Evolutionary conservation across 768 basidiomycete species (phyloP), one percentile per base, ranked within the genome.

Genomic region (Podaxis pistillaris): DNA sequence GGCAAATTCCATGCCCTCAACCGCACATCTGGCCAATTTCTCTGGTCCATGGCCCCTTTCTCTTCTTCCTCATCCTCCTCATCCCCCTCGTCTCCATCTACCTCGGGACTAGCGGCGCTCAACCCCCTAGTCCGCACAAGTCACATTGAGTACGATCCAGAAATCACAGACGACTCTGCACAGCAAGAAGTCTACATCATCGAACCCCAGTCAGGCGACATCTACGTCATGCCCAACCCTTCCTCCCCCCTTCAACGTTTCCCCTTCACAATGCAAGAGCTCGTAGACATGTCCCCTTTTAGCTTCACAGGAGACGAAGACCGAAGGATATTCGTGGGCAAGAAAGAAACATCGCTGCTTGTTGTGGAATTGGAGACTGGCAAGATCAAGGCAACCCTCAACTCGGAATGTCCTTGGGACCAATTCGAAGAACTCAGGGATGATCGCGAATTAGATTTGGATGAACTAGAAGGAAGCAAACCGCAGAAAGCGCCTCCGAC

Each of bases 1-100:
- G 96, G 96, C 26, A 93, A 88, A 62, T 88, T 99, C 37, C 96
- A 98, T 78, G 97, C 94, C 0, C 81, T 98, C 66, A 94, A 96
- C 70, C 81, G 96, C 64, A 88, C 89, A 0, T 89, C 89, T 0
- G 96, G 96, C 0, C 83, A 83, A 15, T 80, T 85, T 8, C 78
- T 95, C 0, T 99, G 96, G 96, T 94, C 93, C 38, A 91, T 95
- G 87, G 83, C 88, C 7, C 83, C 87, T 15, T 81, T 82, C 52
- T 74, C 84, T 44, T 71, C 79, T 55, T 69, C 75, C 12, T 75
- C 73, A 37, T 33, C 47, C 12, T 33, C 52, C 15, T 55, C 64
- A 15, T 59, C 73, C 72, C 22, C 36, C 8, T 37, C 36, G 7
- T 26, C 54, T 12, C 15, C 13, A 56, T 38, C 54, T 41, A 68